These are phyloP conservation scores for Detonula confervacea DNA, from an alignment of 352 stramenopile genomes.

Conservation along the genomic window DNA sequence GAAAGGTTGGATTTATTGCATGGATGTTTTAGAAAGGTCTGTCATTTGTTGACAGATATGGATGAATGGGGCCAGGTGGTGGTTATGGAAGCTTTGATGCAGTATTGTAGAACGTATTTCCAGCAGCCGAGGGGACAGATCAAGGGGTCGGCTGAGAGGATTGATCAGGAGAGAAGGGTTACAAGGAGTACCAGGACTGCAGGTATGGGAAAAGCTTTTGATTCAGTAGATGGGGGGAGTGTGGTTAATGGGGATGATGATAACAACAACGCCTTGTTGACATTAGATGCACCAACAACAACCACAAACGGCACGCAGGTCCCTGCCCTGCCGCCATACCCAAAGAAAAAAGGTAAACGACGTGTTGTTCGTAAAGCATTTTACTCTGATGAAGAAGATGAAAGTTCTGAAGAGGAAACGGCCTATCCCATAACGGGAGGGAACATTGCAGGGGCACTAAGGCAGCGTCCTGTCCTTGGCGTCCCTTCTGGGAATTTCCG, in stretches of 20 bases:
- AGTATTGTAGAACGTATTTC: slow-evolving; percentile 97
- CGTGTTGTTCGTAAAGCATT: slow-evolving; percentile 90
- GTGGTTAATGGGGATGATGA: not conserved
- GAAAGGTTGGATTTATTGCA: slow-evolving; percentile 95
- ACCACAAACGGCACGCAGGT: slow-evolving; percentile 30
- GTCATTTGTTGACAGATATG: slow-evolving; percentile 96
- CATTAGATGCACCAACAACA: slow-evolving; percentile 19
- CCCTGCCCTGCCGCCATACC: slow-evolving; percentile 17
- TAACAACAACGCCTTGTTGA: slow-evolving; percentile 17
- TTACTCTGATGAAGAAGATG: slow-evolving; percentile 97
- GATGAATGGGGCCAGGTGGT: slow-evolving; percentile 99
- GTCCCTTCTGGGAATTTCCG: slow-evolving; percentile 20
- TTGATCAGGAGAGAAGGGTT: slow-evolving; percentile 77
- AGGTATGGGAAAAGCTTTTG: not conserved
- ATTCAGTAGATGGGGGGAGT: not conserved
- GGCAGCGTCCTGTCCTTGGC: slow-evolving; percentile 35
- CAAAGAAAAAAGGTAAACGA: slow-evolving; percentile 65
- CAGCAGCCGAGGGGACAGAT: slow-evolving; percentile 85
- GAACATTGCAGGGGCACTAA: slow-evolving; percentile 53
- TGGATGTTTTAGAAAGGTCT: slow-evolving; percentile 95
- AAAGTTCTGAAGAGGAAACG: slow-evolving; percentile 88
- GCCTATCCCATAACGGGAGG: slow-evolving; percentile 35
- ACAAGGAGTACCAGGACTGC: slow-evolving; percentile 46
- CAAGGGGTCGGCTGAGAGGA: slow-evolving; percentile 68
- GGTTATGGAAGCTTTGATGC: slow-evolving; percentile 90